Evolutionary conservation across 345 rosid species (phyloP).

Genomic region (Triadica sebifera): DNA sequence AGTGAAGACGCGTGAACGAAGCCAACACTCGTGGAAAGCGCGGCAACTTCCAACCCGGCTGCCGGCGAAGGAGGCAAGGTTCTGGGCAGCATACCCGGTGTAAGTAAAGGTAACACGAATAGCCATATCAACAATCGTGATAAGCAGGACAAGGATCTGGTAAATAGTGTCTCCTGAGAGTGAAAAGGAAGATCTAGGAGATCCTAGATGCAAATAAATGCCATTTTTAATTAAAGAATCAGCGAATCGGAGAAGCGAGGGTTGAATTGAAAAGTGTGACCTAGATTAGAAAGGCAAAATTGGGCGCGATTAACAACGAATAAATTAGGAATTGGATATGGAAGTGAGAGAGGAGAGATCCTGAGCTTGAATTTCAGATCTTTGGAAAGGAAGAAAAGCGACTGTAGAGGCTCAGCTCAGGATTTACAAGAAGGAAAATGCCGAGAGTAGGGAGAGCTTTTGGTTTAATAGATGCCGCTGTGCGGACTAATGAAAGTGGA

Average conservation of each 20-base stretch:
- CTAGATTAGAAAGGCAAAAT: neutral
- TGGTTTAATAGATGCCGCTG: slow-evolving; percentile 10
- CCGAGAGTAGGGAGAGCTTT: neutral
- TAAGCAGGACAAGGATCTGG: slow-evolving; percentile 33
- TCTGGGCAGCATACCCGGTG: slow-evolving; percentile 62
- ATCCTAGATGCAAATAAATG: slow-evolving; percentile 30
- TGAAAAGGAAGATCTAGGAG: slow-evolving; percentile 17
- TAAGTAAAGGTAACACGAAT: slow-evolving; percentile 59
- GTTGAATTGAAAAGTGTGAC: slow-evolving; percentile 24
- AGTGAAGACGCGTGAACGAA: slow-evolving; percentile 46
- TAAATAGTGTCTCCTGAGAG: slow-evolving; percentile 7
- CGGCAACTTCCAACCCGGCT: slow-evolving; percentile 48
- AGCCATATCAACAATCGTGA: slow-evolving; percentile 55
- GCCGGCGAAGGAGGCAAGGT: slow-evolving; percentile 51
- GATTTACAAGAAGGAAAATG: neutral
- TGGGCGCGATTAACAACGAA: neutral
- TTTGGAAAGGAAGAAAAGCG: neutral
- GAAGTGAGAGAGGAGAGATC: neutral
- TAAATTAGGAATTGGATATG: neutral
- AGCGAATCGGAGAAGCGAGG: slow-evolving; percentile 23
- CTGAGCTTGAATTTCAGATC: slow-evolving; percentile 15
- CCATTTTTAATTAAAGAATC: slow-evolving; percentile 23
- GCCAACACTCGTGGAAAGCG: slow-evolving; percentile 48
- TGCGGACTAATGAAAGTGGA: neutral
- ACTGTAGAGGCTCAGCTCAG: neutral